Percentiles rank a stretch among this genome's conserved stretches.
Evolutionary conservation across 78 protist genomes (phyloP).

Genomic region (Protostelium mycophagum): DNA sequence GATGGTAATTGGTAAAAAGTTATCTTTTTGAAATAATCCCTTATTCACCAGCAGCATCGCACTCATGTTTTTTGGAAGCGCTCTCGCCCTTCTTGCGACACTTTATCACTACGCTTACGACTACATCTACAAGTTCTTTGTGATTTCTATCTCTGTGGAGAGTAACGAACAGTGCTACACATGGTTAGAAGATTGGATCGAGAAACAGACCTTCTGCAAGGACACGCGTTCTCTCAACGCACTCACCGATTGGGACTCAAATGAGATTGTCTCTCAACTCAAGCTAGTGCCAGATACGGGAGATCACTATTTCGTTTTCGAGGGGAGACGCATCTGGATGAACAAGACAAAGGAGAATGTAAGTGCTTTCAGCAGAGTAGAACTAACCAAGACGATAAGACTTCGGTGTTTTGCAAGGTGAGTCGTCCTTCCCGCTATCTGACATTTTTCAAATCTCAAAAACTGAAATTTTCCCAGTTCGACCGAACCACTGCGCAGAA

Average conservation of each 20-base stretch:
- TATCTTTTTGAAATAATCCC: too few relatives aligned
- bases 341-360: not conserved
- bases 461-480: not conserved
- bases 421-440: too few relatives aligned
- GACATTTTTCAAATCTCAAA: too few relatives aligned
- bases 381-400: not conserved
- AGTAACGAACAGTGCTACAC: not conserved
- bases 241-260: not conserved
- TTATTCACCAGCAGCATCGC: not conserved
- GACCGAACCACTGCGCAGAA: not conserved
- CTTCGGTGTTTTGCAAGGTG: not conserved
- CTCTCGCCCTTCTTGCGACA: not conserved
- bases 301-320: not conserved
- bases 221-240: not conserved
- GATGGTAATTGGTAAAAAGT: too few relatives aligned
- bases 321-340: not conserved
- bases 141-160: not conserved
- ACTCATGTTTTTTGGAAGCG: not conserved
- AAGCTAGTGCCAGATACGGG: not conserved
- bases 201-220: not conserved
- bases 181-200: not conserved
- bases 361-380: not conserved
- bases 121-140: not conserved
- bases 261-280: not conserved
- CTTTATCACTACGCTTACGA: not conserved